Base-by-base conservation (phyloP, 192 early-diverging fungal genomes). In the Rhizophlyctis rosea region DNA sequence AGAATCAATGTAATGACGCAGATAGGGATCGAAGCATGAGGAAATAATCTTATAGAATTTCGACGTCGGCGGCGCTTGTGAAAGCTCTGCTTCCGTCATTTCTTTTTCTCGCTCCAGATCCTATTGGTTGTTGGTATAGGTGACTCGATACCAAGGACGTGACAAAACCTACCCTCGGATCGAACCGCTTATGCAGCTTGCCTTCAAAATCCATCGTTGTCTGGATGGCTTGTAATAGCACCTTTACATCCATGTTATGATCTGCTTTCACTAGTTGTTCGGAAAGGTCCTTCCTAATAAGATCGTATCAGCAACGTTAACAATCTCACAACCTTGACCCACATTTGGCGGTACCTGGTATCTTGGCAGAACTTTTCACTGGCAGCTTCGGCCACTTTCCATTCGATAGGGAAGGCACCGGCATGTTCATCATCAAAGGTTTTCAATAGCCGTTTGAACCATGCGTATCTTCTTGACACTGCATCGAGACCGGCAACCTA, bases 381-480 rank as follows among this genome's bases (percentile, higher is more conserved):
- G 5, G 97, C 65, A 16, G 70, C 57, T 25, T 89, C 83, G 39
- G 82, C 88, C 0, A 90, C 76, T 59, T 84, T 77, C 96, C 96
- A 98, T 21, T 71, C 51, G 2, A 70, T 63, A 0, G 92, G 94
- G 54, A 99, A 99, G 16, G 94, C 80, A 3, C 70, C 68, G 0
- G 86, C 83, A 65, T 96, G 92, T 31, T 88, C 86, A n/a, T 96
- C 93, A 62, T 94, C 89, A 69, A 86, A 89, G n/a, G 80, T 87
- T 67, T 91, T 91, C 35, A 98, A 65, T n/a, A 89, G 74, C 23
- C 95, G 81, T 58, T 94, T 90, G 31, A 99, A 71, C 90, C 93
- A 98, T 2, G 95, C 90, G 70, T 94, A 98, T 27, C 96, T 79
- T 27, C 93, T 77, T 3, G 90, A 87, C 0, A 92, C 84, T 47